Percentiles rank a stretch among this genome's conserved stretches.
Evolutionary conservation across 768 basidiomycete species (phyloP).

Genomic region (Lentinula edodes): DNA sequence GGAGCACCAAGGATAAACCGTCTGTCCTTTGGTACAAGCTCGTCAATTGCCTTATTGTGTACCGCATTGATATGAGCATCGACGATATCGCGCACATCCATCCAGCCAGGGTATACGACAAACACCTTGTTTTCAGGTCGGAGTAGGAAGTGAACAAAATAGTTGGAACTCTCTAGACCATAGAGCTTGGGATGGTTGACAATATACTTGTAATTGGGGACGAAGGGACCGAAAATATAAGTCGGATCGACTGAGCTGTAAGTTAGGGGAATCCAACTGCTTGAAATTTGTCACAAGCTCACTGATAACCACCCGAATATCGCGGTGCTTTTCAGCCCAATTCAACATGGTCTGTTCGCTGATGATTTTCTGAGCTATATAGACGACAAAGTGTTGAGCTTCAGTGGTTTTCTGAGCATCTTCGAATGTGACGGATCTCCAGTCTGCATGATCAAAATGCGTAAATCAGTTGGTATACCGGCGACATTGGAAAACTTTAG

Average conservation of each 20-base stretch:
- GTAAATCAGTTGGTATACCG: not conserved
- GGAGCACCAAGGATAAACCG: constrained; percentile 3
- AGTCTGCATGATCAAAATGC: not conserved
- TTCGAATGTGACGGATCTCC: constrained; percentile 4
- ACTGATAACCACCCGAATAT: constrained; percentile 2
- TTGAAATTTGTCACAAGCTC: not conserved
- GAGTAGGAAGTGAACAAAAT: constrained; percentile 1
- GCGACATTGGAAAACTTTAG: not conserved
- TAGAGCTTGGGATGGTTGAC: constrained; percentile 1
- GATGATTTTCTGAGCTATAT: constrained; percentile 20
- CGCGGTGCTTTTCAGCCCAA: constrained; percentile 18
- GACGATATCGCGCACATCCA: constrained; percentile 7
- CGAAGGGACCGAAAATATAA: constrained; percentile 5
- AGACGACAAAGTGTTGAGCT: constrained; percentile 9
- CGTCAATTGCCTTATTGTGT: not conserved
- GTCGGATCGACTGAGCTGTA: constrained; percentile 2
- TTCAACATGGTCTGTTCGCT: constrained; percentile 21
- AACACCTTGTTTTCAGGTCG: constrained; percentile 4
- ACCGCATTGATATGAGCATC: constrained; percentile 6
- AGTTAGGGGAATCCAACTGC: not conserved
- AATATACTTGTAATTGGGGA: constrained; percentile 6
- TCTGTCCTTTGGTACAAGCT: not conserved
- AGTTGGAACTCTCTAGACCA: constrained; percentile 4
- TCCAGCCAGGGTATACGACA: constrained; percentile 1
- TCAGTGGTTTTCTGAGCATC: not conserved